Conservation (phyloP, 768 basidiomycete species). For the Tulasnella sp. region DNA sequence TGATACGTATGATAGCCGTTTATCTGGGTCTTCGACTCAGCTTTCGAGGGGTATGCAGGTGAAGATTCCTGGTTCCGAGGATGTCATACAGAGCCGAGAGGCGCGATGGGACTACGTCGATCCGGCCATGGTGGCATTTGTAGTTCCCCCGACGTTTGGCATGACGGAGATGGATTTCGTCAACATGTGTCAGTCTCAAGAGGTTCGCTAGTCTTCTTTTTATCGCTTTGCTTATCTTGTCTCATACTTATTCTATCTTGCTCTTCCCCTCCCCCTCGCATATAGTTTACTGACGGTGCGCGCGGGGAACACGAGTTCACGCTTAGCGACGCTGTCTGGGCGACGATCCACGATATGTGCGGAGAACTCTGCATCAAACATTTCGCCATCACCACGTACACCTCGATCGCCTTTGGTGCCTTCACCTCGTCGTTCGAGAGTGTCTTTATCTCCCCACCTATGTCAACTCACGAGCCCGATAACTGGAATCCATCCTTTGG, state of each 20-base stretch:
- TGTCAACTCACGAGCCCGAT: neutral
- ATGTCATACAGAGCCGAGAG: too few species aligned
- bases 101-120: too few species aligned
- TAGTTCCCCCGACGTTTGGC: too few species aligned
- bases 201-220: neutral
- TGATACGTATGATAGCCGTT: too few species aligned
- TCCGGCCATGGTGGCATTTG: too few species aligned
- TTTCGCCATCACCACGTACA: neutral
- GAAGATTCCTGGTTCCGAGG: too few species aligned
- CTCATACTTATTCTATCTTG: too few species aligned
- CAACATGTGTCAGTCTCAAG: neutral
- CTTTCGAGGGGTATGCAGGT: too few species aligned
- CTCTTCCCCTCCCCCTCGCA: too few species aligned
- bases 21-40: too few species aligned
- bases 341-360: neutral
- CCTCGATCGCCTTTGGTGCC: slow-evolving; percentile 5
- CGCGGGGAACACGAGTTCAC: slow-evolving; percentile 2
- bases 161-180: neutral
- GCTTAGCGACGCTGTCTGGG: neutral
- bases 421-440: slow-evolving; percentile 4
- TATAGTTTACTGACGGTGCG: slow-evolving; percentile 8
- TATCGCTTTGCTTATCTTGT: neutral
- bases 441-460: slow-evolving; percentile 3
- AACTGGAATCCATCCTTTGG: neutral
- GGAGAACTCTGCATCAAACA: neutral